A percentile compares a stretch with the other conserved stretches of the same genome.
Evolutionary conservation across 2,329 filamentous ascomycete species (phyloP).

Genomic region (Diaporthe ilicicola): DNA sequence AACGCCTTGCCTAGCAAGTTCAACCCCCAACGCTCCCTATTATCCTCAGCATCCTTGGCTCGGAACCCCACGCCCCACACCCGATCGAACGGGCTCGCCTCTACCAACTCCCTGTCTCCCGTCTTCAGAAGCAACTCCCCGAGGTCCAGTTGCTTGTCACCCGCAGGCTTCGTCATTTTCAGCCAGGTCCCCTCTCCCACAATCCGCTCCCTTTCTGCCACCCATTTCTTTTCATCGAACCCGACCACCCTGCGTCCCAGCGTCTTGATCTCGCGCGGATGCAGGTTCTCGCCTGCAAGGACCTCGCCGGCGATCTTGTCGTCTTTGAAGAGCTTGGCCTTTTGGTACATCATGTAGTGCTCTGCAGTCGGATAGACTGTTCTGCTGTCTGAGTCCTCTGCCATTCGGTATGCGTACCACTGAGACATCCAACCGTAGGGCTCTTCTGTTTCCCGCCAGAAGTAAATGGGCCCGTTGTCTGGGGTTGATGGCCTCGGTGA

Average conservation of each 20-base stretch:
- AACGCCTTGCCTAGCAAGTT: slow-evolving; percentile 72
- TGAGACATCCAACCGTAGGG: slow-evolving; percentile 67
- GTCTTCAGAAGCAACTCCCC: slow-evolving; percentile 62
- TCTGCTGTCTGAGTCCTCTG: slow-evolving; percentile 44
- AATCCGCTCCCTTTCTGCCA: slow-evolving; percentile 57
- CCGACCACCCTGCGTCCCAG: slow-evolving; percentile 63
- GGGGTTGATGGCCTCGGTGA: neutral
- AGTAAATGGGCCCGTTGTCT: slow-evolving; percentile 47
- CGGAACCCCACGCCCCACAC: slow-evolving; percentile 74
- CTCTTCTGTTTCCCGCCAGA: slow-evolving; percentile 57
- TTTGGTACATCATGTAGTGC: slow-evolving; percentile 65
- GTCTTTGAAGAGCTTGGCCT: slow-evolving; percentile 60
- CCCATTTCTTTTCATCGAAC: slow-evolving; percentile 63
- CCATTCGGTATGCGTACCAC: slow-evolving; percentile 65
- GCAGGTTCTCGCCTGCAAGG: slow-evolving; percentile 48
- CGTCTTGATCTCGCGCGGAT: slow-evolving; percentile 58
- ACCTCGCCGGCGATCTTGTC: slow-evolving; percentile 54
- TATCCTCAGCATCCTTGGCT: slow-evolving; percentile 56
- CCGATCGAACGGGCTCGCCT: slow-evolving; percentile 66
- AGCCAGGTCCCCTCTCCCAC: slow-evolving; percentile 65
- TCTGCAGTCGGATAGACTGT: slow-evolving; percentile 59
- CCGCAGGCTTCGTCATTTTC: slow-evolving; percentile 61
- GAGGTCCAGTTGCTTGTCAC: slow-evolving; percentile 50
- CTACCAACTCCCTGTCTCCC: slow-evolving; percentile 67
- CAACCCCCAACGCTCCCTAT: slow-evolving; percentile 64